Percentiles rank a stretch among this genome's conserved stretches.
These are phyloP conservation scores for Jackrogersella minutella DNA, from an alignment of 495 filamentous ascomycete species.

Conservation along the genomic window DNA sequence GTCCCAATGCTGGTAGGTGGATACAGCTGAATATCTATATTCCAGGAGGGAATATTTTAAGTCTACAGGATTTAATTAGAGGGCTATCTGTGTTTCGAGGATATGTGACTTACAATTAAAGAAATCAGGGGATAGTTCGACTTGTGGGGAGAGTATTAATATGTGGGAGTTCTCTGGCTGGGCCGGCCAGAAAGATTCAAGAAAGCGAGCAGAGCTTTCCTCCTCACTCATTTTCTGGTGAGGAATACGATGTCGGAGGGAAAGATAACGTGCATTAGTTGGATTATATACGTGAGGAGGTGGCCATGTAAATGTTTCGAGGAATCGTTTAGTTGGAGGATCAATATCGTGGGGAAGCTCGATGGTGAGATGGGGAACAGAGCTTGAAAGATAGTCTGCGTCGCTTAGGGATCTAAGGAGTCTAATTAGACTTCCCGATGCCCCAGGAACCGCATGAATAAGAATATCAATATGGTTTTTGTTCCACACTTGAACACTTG, in stretches of 20 bases:
- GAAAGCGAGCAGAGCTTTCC: constrained; percentile 71
- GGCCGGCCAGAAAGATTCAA: constrained; percentile 84
- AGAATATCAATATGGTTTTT: constrained; percentile 76
- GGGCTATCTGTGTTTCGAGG: neutral
- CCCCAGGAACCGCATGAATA: constrained; percentile 72
- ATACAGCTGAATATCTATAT: constrained; percentile 71
- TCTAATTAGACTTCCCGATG: constrained; percentile 75
- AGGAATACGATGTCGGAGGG: constrained; percentile 74
- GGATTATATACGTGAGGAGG: constrained; percentile 51
- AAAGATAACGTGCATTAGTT: constrained; percentile 59
- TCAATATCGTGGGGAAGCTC: constrained; percentile 78
- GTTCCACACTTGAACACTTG: constrained; percentile 70
- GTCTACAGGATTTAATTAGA: constrained; percentile 40
- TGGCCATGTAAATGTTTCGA: constrained; percentile 71
- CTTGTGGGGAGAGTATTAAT: constrained; percentile 78
- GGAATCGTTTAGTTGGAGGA: constrained; percentile 62
- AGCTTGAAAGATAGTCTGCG: constrained; percentile 74
- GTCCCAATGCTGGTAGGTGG: constrained; percentile 51
- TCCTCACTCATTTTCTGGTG: constrained; percentile 61
- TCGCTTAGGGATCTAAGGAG: constrained; percentile 74
- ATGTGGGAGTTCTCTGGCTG: constrained; percentile 70
- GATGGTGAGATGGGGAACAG: constrained; percentile 74
- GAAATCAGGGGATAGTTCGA: constrained; percentile 75
- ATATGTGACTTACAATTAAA: constrained; percentile 70
- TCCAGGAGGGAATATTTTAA: constrained; percentile 76